Evolutionary conservation across 805 yeast genomes (phyloP), one percentile per base, ranked within the genome.

Genomic region (Diddensiella caesifluorescens): DNA sequence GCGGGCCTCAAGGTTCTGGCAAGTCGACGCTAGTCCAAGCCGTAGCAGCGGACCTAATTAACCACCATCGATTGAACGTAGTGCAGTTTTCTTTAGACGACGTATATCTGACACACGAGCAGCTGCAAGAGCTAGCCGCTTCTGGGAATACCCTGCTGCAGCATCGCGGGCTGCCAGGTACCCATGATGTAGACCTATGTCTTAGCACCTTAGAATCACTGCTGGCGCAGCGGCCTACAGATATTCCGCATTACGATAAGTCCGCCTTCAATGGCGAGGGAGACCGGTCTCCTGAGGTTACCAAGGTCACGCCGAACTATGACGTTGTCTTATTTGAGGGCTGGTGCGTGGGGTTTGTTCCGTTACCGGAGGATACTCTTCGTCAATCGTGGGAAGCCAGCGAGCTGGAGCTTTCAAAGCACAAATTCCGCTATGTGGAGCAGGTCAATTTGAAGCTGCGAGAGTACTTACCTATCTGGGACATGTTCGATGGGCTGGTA

Each of bases 131-230:
- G 23, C 55, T 88, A 19, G 28, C 47, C 4, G 40, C 46, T 10
- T 62, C 66, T 45, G 70, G 62, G 10, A 84, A 85, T 56, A 57
- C 62, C 26, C 63, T 90, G 35, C 54, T 86, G 13, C 73, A 69
- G 45, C 95, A 95, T 2, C 66, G 97, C 20, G 97, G 97, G 0
- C 69, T 85, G 12, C 97, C 97, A 0, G 97, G 97, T 0, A 90
- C 97, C 0, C 98, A 90, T 59, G 97, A 90, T 55, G 54, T 84
- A 13, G 51, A 50, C 1, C 53, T 83, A 19, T 57, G 58, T 15
- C 35, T 48, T 4, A 50, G 60, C 5, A 59, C 71, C 4, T 49
- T 83, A 29, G 44, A 51, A 4, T 48, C 50, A 21, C 54, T 68
- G 31, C 51, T 53, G 21, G 39, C 48, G 32, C 57, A 55, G 34